Base-by-base conservation (phyloP, 2,329 filamentous ascomycete genomes). In the Stemphylium lycopersici region DNA sequence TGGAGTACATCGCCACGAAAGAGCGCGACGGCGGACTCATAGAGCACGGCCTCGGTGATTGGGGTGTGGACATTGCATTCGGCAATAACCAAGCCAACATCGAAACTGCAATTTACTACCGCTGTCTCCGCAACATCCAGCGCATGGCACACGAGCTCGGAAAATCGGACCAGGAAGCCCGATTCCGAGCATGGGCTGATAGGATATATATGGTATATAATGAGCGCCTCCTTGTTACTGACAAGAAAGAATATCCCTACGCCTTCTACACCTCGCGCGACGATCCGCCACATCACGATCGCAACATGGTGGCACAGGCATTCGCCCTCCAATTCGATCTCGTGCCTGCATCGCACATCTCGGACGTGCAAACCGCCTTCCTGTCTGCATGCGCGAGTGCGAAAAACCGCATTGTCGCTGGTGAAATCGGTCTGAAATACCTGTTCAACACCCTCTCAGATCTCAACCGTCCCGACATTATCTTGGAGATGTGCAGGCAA, bases 11-110 rank as follows among this genome's bases (percentile, higher is more conserved):
- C 26, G 54, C 66, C 20, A 70, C 59, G 0, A 77, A 77, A 54
- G 77, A 79, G 53, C 70, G 76, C 1, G 66, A 71, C 0, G 77
- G 74, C 2, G 77, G 77, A 0, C 61, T 79, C 4, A 78, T 79
- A 18, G 75, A 78, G 52, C 77, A 79, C 47, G 77, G 76, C 0
- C 69, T 79, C 0, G 77, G 77, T 4, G 77, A 79, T 38, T 79
- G 77, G 77, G 77, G 77, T 3, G 70, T 75, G 2, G 73, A 75
- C 24, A 78, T 79, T 31, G 78, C 77, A 0, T 77, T 71, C 40
- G 77, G 77, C 3, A 79, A 79, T 48, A 72, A 76, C 36, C 77
- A 79, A 62, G 77, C 77, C 34, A 79, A 79, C 55, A 78, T 79
- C 16, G 77, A 79, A 55, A 79, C 77, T 5, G 77, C 77, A 0